Base-by-base conservation (phyloP, 2,329 filamentous ascomycete species). In the Leptographium galeiforme region DNA sequence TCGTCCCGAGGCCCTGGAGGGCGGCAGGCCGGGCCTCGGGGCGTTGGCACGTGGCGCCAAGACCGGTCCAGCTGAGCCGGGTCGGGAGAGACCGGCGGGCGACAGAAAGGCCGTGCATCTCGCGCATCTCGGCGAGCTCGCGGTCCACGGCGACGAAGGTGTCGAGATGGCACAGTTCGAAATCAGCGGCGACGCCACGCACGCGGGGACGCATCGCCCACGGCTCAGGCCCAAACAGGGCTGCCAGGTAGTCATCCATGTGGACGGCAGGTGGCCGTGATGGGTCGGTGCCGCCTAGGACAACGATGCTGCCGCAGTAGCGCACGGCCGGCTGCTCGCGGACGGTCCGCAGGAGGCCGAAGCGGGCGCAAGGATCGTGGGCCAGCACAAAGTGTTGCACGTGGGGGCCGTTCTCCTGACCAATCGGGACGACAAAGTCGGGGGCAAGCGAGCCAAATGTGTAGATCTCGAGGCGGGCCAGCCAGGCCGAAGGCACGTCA, bases 391-490 rank as follows among this genome's bases (percentile, higher is more conserved):
- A 66, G 54, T 69, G 67, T 56, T 69, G 67, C 8, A 68, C 59
- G 48, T 69, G 67, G 2, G 65, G 52, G 30, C 19, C 11, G 43
- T 11, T 36, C 18, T 2, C 8, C 11, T 14, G 18, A n/a, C 64
- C 64, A 5, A 66, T 59, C 7, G 68, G 69, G 18, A 66, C 55
- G 36, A 64, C 61, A 56, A 70, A 70, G 55, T 71, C 69, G 11
- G 58, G 59, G 6, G 67, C 64, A 3, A 67, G 63, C 2, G 68
- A 66, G 10, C 71, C 70, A 50, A 73, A 72, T 0, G 71, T 73
- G 61, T 71, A 73, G 16, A 73, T 64, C 54, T 73, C 68, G 16
- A 73, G 63, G 55, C 68, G 70, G 41, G 64, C 56, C 13, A 67
- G 62, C 45, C 64, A 63, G 1, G 66, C 64, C 0, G 61, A 46